Base-by-base conservation (phyloP, 2,329 filamentous ascomycete genomes). In the Pyrenophora seminiperda region DNA sequence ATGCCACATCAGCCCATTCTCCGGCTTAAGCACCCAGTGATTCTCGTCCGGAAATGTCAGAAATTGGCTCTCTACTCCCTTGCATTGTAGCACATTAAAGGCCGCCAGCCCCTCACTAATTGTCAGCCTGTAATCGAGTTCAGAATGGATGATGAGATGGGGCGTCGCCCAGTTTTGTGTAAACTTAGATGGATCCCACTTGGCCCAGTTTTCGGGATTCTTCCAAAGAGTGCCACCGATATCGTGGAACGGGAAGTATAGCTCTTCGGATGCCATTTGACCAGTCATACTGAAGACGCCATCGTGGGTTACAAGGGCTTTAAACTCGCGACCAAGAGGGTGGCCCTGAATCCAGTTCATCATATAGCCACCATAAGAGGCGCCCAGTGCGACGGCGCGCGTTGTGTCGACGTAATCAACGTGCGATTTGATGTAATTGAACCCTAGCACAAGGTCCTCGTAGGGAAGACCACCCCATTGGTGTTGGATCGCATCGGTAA, bases 1-100 rank as follows among this genome's bases (percentile, higher is more conserved):
- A 66, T 97, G 91, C 94, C 94, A 97, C 15, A 95, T 81, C 14
- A 97, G 76, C 3, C 86, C 89, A 72, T 97, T 97, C 74, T 97
- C 93, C 0, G 88, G 90, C 70, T 96, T 96, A 45, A 96, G 68
- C 3, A 97, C 91, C 90, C 90, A 88, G 62, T 89, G 86, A 41
- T 86, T 84, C 72, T 91, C 88, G 66, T 90, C 91, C 0, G 90
- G 89, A 68, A 96, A 96, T 15, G 85, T 87, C 59, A 96, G 67
- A 58, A 96, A 84, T 58, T 87, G 85, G 71, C 89, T 94, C 15
- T 89, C 86, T 1, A 96, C 81, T 0, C 85, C 85, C 43, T 82
- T 82, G 18, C 84, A 83, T 74, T 96, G 91, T 22, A 96, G 77
- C 6, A 91, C 86, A 58, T 96, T 95, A 76, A 96, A 96, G 43